Conservation (phyloP, 768 basidiomycete genomes). For the Butyriboletus loyo region DNA sequence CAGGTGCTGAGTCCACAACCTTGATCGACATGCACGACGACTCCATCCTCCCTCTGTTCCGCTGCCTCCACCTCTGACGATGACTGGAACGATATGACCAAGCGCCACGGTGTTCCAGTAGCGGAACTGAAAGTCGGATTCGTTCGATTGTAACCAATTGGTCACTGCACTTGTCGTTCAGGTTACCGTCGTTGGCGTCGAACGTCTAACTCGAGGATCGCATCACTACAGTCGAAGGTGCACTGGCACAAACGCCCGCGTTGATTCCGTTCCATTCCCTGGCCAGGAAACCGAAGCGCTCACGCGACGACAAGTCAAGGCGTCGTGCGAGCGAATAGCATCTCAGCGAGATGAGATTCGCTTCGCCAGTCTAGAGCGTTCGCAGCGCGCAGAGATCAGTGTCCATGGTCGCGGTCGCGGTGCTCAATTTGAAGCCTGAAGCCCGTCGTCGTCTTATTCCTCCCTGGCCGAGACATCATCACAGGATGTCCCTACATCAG, state of each 20-base stretch:
- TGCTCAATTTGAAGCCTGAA: no score
- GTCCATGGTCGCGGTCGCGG: no score
- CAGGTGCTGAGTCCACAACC: neutral
- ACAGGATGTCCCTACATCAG: no score
- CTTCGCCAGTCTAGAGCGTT: neutral
- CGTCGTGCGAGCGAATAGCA: no score
- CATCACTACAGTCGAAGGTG: no score
- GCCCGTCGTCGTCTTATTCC: no score
- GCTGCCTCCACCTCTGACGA: neutral
- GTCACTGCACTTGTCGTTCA: constrained; percentile 1
- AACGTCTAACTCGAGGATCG: constrained; percentile 14
- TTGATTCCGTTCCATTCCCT: no score
- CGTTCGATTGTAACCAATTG: constrained; percentile 1
- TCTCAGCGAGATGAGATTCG: constrained; percentile 9
- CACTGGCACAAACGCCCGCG: neutral
- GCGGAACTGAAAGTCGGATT: neutral
- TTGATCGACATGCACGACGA: neutral
- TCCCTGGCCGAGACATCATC: no score
- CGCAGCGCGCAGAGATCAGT: constrained; percentile 4
- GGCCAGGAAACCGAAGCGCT: no score
- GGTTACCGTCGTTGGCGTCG: constrained; percentile 2
- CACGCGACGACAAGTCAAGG: no score
- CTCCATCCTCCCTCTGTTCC: neutral
- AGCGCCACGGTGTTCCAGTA: neutral
- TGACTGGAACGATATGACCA: neutral